Conservation (phyloP, 305 asterid species). For the Coffea humblotiana region DNA sequence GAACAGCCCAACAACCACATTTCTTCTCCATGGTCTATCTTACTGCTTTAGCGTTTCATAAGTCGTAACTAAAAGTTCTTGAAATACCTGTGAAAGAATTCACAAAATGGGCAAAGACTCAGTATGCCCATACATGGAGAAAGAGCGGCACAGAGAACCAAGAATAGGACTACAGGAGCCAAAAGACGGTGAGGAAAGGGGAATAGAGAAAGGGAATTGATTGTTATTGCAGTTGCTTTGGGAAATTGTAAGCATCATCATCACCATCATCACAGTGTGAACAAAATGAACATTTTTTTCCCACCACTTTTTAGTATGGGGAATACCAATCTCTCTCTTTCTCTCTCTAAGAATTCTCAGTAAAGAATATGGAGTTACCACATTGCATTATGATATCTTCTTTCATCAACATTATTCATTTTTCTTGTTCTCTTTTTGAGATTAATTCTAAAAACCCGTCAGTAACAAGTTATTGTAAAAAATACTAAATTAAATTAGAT, state of each 20-base stretch:
- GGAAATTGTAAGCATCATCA: slow-evolving; percentile 57
- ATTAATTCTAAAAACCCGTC: neutral
- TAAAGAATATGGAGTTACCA: neutral
- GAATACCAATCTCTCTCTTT: slow-evolving; percentile 23
- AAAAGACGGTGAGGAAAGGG: too few relatives aligned
- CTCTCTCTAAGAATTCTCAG: slow-evolving; percentile 9
- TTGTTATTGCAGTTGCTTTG: slow-evolving; percentile 47
- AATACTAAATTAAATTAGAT: too few relatives aligned
- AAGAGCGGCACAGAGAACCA: slow-evolving; percentile 6
- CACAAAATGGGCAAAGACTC: slow-evolving; percentile 29
- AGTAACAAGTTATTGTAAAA: neutral
- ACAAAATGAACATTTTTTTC: slow-evolving; percentile 74
- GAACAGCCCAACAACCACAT: slow-evolving; percentile 83
- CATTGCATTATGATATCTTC: neutral
- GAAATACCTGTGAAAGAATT: slow-evolving; percentile 19
- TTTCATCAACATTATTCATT: slow-evolving; percentile 8
- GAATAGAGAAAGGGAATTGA: neutral
- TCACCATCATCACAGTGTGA: slow-evolving; percentile 66
- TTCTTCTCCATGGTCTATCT: slow-evolving; percentile 38
- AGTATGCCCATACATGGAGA: slow-evolving; percentile 38
- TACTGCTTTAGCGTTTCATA: slow-evolving; percentile 34
- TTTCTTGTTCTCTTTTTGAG: neutral
- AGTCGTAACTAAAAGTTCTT: slow-evolving; percentile 24
- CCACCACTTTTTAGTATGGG: slow-evolving; percentile 61
- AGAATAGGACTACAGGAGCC: neutral